Evolutionary conservation across 352 stramenopile species (phyloP).

Genomic region (Phytophthora palmivora): DNA sequence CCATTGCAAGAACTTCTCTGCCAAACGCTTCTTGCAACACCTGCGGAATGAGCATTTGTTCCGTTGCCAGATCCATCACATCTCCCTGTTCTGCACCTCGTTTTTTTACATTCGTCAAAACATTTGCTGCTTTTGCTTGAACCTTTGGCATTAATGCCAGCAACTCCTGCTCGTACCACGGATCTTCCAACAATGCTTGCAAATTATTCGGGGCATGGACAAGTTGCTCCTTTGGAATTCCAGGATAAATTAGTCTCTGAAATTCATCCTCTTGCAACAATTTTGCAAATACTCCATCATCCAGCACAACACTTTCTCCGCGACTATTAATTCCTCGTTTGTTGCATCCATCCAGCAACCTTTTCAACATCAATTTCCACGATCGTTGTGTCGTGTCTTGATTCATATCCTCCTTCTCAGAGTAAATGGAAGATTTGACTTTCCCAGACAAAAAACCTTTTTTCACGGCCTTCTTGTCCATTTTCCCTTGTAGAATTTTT

Average conservation of each 20-base stretch:
- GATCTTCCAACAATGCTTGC: slow-evolving; percentile 74
- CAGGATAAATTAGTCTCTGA: slow-evolving; percentile 81
- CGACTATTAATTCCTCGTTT: slow-evolving; percentile 55
- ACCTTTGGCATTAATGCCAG: slow-evolving; percentile 85
- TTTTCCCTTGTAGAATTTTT: slow-evolving; percentile 11
- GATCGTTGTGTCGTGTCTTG: slow-evolving; percentile 48
- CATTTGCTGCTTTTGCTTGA: slow-evolving; percentile 72
- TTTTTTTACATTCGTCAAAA: slow-evolving; percentile 85
- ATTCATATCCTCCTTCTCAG: slow-evolving; percentile 64
- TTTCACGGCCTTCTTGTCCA: slow-evolving; percentile 33
- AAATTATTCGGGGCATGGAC: slow-evolving; percentile 73
- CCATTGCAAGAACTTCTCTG: slow-evolving; percentile 82
- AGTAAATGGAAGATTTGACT: slow-evolving; percentile 57
- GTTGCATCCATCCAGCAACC: slow-evolving; percentile 69
- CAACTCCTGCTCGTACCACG: slow-evolving; percentile 84
- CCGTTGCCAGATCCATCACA: slow-evolving; percentile 77
- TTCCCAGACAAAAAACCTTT: slow-evolving; percentile 59
- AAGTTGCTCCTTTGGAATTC: slow-evolving; percentile 75
- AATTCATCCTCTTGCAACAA: slow-evolving; percentile 77
- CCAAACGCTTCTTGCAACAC: slow-evolving; percentile 88
- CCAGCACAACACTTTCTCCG: slow-evolving; percentile 67
- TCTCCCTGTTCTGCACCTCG: slow-evolving; percentile 75
- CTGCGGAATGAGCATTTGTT: slow-evolving; percentile 72
- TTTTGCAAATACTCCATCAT: slow-evolving; percentile 83
- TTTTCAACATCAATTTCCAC: slow-evolving; percentile 74